Evolutionary conservation across 192 early-diverging fungal genomes (phyloP), one percentile per base, ranked within the genome.

Genomic region (Backusella psychrophila): DNA sequence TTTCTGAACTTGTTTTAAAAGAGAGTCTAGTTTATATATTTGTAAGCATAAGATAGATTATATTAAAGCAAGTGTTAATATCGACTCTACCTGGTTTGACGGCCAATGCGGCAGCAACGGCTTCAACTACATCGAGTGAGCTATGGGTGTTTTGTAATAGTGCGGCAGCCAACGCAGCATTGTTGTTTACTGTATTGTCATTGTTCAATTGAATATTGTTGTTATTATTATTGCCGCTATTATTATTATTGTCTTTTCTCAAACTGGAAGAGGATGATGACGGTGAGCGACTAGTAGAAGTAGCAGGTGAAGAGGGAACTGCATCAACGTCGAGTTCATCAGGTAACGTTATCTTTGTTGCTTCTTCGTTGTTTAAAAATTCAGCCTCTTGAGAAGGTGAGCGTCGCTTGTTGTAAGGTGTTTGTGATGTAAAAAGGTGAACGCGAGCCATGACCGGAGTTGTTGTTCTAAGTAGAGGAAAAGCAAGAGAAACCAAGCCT

Each of bases 371-470:
- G 15, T 76, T 66, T 19, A 41, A 69, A 12, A 73, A 31, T 2
- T 34, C 14, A 15, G 65, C 33, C 23, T 74, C 72, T 34, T 33
- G 72, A 56, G 26, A 12, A 26, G 35, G 29, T 8, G 44, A 35
- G 17, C 38, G 42, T 33, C 46, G 31, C n/a, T 78, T 44, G 35
- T 73, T 66, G 3, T 53, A 53, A 46, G 44, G 75, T 35, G 67
- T 52, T 39, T 71, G 69, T 12, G 77, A 73, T 53, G 66, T 73
- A 36, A 78, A 78, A 21, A 66, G 66, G 69, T 78, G 77, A 46
- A 78, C 77, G 59, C 77, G 77, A 46, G 77, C 77, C 77, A 78
- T 44, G 26, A 41, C 70, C 70, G 70, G 70, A 71, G 70, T 71
- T 71, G 70, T 17, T 36, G 15, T 39, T 38, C 26, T 49, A 21